phyloP scores from a whole-genome alignment of 139 green algal species.

The Pseudopediastrum boryanum region DNA sequence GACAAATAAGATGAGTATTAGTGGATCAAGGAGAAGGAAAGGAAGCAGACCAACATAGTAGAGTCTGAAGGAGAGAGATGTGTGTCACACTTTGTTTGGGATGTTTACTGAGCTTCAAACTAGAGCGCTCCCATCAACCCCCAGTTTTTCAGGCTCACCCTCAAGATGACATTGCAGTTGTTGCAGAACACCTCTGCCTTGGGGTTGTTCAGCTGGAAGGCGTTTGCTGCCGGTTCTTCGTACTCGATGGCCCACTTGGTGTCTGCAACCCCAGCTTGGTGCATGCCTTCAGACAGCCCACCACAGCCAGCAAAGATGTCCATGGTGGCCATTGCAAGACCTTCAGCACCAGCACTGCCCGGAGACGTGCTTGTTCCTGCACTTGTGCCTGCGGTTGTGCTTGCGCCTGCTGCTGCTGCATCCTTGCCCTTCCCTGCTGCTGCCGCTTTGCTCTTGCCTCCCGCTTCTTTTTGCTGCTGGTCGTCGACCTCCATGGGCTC shows the following conservation, averaged over 20 bases:
- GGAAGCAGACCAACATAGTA: background rate
- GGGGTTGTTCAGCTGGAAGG: conserved; percentile 92
- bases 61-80: too few species aligned
- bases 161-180: conserved; percentile 93
- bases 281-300: conserved; percentile 92
- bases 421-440: conserved; percentile 42
- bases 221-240: conserved; percentile 84
- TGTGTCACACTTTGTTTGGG: too few species aligned
- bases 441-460: conserved; percentile 42
- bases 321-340: conserved; percentile 71
- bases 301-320: conserved; percentile 98
- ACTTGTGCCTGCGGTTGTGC: conserved; percentile 10
- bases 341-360: conserved; percentile 46
- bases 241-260: conserved; percentile 97
- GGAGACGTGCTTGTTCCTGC: background rate
- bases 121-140: too few species aligned
- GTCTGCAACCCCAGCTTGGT: conserved; percentile 79
- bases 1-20: background rate
- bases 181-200: conserved; percentile 76
- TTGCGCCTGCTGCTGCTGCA: conserved; percentile 28
- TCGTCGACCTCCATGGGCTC: conserved; percentile 22
- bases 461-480: background rate
- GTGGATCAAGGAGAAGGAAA: background rate
- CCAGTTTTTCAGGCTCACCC: conserved; percentile 38
- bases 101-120: too few species aligned